Conservation (phyloP, 2,329 filamentous ascomycete genomes). For the Fusarium sp. region DNA sequence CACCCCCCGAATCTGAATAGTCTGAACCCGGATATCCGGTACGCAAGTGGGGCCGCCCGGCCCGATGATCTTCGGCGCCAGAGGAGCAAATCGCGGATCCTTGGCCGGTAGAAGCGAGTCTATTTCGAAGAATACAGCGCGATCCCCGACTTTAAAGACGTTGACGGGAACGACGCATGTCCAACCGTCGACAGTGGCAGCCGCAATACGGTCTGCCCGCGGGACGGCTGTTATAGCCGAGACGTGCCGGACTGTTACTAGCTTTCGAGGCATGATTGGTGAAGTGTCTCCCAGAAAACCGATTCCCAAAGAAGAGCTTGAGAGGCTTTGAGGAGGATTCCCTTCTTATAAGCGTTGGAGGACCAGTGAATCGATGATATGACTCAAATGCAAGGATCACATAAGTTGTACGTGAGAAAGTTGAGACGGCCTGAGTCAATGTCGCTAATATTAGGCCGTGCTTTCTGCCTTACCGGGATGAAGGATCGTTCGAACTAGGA, state of each 20-base stretch:
- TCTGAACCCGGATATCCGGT: conserved; percentile 33
- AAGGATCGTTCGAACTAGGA: background rate
- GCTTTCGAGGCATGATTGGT: conserved; percentile 31
- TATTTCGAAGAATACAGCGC: conserved; percentile 37
- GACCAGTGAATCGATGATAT: conserved; percentile 1
- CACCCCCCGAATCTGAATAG: conserved; percentile 23
- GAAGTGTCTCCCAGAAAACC: background rate
- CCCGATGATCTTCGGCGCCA: conserved; percentile 8
- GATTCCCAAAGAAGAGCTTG: background rate
- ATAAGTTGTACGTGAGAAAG: background rate
- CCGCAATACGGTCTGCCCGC: conserved; percentile 28
- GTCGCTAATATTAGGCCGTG: background rate
- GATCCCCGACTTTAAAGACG: conserved; percentile 25
- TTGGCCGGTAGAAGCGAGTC: conserved; percentile 35
- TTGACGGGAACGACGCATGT: conserved; percentile 29
- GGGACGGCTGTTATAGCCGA: conserved; percentile 29
- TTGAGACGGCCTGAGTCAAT: conserved; percentile 1
- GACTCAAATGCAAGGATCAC: conserved; percentile 13
- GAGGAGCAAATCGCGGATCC: conserved; percentile 29
- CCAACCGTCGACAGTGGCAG: conserved; percentile 37
- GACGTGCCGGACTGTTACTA: conserved; percentile 36
- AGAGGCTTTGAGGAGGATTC: background rate
- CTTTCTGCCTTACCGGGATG: background rate
- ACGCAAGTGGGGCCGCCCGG: background rate
- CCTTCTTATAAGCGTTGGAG: background rate